Percentiles rank a stretch among this genome's conserved stretches.
phyloP scores from a whole-genome alignment of 192 early-diverging fungal genomes.

The Gamsiella multidivaricata region DNA sequence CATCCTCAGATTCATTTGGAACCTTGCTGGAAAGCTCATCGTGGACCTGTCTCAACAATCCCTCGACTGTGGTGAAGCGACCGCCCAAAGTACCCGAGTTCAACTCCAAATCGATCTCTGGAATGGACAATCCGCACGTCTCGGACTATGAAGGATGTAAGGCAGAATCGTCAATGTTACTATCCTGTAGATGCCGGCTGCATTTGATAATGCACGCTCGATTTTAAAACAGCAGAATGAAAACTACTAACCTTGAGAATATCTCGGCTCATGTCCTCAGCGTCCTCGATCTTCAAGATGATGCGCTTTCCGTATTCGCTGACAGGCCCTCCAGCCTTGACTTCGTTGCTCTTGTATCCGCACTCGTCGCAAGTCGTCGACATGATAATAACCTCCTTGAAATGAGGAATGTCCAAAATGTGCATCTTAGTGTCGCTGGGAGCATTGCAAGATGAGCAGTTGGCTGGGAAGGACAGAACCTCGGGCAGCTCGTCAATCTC shows the following conservation, averaged over 20 bases:
- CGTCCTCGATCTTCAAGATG: conserved; percentile 82
- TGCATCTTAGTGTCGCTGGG: conserved; percentile 92
- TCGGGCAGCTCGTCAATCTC: conserved; percentile 75
- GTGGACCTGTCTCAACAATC: conserved; percentile 87
- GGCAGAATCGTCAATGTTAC: background rate
- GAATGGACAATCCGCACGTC: conserved; percentile 89
- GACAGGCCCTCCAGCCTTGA: conserved; percentile 93
- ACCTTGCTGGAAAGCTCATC: conserved; percentile 79
- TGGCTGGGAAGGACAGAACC: conserved; percentile 84
- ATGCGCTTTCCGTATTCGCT: conserved; percentile 81
- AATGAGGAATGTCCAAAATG: conserved; percentile 91
- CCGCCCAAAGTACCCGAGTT: conserved; percentile 91
- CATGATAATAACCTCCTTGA: conserved; percentile 97
- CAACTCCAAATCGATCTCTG: conserved; percentile 91
- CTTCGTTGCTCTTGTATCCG: conserved; percentile 96
- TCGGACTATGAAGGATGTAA: conserved; percentile 67
- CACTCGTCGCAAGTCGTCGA: conserved; percentile 90
- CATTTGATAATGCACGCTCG: too few relatives aligned
- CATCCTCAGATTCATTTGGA: conserved; percentile 79
- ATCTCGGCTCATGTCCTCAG: conserved; percentile 91
- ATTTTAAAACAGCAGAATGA: too few relatives aligned
- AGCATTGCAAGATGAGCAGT: conserved; percentile 84
- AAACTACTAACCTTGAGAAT: conserved; percentile 95
- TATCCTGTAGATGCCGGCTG: too few relatives aligned
- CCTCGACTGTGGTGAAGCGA: conserved; percentile 95